These are phyloP conservation scores for Kodamaea hsintzibuensis DNA, from an alignment of 805 yeast species.

Conservation along the genomic window DNA sequence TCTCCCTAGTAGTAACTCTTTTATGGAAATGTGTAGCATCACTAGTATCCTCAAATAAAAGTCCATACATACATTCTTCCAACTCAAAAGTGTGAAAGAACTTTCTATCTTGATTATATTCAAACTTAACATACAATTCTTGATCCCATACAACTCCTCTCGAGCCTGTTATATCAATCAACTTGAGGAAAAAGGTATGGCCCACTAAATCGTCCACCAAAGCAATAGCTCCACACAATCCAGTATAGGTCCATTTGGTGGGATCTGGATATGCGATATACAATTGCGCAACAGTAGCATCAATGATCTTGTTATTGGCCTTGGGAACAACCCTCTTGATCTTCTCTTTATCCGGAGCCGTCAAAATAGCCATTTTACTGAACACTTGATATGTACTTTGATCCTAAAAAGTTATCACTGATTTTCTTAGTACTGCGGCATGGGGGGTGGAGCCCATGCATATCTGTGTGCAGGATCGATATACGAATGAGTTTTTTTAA, in stretches of 20 bases:
- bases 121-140: conserved; percentile 84
- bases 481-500: too few relatives aligned
- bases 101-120: conserved; percentile 89
- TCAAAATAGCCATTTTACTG: conserved; percentile 38
- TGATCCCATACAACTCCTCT: conserved; percentile 97
- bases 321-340: conserved; percentile 89
- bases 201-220: conserved; percentile 93
- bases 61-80: conserved; percentile 85
- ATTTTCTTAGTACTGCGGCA: not conserved
- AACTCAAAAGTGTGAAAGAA: conserved; percentile 94
- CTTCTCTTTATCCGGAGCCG: conserved; percentile 75
- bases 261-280: conserved; percentile 89
- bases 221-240: conserved; percentile 82
- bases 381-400: not conserved
- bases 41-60: conserved; percentile 81
- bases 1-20: conserved; percentile 70
- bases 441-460: not conserved
- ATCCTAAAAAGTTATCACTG: not conserved
- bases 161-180: conserved; percentile 81
- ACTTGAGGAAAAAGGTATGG: conserved; percentile 85
- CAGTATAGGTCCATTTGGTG: conserved; percentile 82
- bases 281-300: conserved; percentile 85
- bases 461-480: not conserved
- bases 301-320: conserved; percentile 81
- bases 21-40: conserved; percentile 89